Conservation (phyloP, 2,329 filamentous ascomycete species). For the Botrytis deweyae region DNA sequence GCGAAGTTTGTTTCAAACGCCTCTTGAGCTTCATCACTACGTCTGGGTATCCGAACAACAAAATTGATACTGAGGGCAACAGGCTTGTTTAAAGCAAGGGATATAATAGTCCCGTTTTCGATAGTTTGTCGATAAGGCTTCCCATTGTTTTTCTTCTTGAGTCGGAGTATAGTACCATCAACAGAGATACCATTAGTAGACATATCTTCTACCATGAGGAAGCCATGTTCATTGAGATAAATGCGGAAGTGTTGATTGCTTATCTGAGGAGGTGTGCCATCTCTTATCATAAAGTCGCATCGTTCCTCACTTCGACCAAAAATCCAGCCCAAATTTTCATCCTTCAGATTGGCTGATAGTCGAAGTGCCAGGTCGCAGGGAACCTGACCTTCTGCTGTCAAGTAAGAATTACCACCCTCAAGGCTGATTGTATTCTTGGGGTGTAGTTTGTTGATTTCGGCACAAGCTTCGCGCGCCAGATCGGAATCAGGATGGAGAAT, state of each 20-base stretch:
- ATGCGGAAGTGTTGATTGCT: conserved; percentile 98
- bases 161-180: conserved; percentile 66
- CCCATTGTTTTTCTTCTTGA: conserved; percentile 49
- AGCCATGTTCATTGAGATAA: conserved; percentile 80
- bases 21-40: conserved; percentile 63
- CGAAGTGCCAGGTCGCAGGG: conserved; percentile 70
- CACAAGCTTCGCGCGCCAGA: conserved; percentile 65
- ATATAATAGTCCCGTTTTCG: conserved; percentile 37
- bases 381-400: conserved; percentile 28
- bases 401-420: conserved; percentile 42
- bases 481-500: conserved; percentile 78
- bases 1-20: conserved; percentile 67
- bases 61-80: conserved; percentile 68
- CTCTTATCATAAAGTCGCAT: conserved; percentile 71
- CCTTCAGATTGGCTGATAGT: conserved; percentile 70
- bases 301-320: conserved; percentile 75
- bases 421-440: conserved; percentile 61
- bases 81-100: conserved; percentile 35
- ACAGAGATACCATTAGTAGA: conserved; percentile 96
- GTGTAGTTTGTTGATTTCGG: conserved; percentile 49
- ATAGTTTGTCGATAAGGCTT: conserved; percentile 40
- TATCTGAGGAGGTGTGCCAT: conserved; percentile 67
- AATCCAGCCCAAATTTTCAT: conserved; percentile 70
- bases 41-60: conserved; percentile 78
- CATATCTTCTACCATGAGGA: conserved; percentile 87